These are phyloP conservation scores for Colletotrichum chrysophilum DNA, from an alignment of 2,329 filamentous ascomycete genomes.

Conservation along the genomic window DNA sequence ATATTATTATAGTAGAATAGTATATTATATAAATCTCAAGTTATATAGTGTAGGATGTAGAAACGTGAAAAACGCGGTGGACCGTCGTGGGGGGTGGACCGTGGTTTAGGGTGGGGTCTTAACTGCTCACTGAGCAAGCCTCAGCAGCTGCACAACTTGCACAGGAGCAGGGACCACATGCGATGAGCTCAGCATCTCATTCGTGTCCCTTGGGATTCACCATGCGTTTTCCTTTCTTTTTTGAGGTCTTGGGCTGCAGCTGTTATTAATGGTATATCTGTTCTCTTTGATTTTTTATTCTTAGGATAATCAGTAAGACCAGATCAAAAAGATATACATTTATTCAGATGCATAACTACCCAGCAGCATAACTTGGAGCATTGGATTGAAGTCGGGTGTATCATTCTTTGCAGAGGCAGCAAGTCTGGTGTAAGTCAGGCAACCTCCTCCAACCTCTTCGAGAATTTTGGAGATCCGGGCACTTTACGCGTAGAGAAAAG, in stretches of 20 bases:
- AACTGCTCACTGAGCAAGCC: neutral
- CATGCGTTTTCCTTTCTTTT: neutral
- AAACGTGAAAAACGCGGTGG: too few species aligned
- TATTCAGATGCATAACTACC: neutral
- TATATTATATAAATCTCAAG: too few species aligned
- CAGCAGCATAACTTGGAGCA: neutral
- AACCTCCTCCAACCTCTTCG: neutral
- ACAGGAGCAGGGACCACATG: neutral
- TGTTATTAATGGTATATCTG: neutral
- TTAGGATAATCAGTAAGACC: neutral
- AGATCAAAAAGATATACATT: neutral
- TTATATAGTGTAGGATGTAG: too few species aligned
- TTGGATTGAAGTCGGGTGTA: neutral
- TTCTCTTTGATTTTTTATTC: neutral
- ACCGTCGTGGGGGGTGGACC: too few species aligned
- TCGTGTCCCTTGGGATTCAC: constrained; percentile 1
- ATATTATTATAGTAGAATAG: too few species aligned
- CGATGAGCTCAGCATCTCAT: constrained; percentile 8
- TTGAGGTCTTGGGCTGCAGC: neutral
- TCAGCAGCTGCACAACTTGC: neutral
- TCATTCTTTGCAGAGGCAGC: neutral
- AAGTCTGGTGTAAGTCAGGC: neutral
- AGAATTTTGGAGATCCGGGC: neutral
- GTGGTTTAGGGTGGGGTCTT: too few species aligned
- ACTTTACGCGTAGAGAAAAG: constrained; percentile 8